Evolutionary conservation across 345 rosid genomes (phyloP), one percentile per base, ranked within the genome.

Genomic region (Moricandia moricandioides): DNA sequence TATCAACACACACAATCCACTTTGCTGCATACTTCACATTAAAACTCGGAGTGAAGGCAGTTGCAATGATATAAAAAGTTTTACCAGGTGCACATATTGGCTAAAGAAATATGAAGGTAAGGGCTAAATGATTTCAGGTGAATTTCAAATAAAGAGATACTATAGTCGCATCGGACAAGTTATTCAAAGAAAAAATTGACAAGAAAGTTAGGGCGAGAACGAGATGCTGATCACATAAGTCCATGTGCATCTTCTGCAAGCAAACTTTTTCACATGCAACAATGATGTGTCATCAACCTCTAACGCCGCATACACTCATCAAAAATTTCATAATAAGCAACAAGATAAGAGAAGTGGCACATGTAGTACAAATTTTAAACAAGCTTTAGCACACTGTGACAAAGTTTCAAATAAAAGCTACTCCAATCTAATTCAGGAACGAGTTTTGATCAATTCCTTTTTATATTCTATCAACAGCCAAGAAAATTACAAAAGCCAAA

Each of bases 321-420:
- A n/a, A n/a, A n/a, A n/a, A n/a, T n/a, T n/a, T n/a, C n/a, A n/a
- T n/a, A n/a, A n/a, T n/a, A n/a, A n/a, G n/a, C n/a, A n/a, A n/a
- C n/a, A 0, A 75, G 52, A 59, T 24, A 24, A 14, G 3, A 58
- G 72, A 66, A 4, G 21, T 59, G 11, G 35, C 9, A 60, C 3
- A 30, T 9, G 31, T 59, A 67, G 52, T n/a, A 45, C 66, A 74
- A 57, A 7, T 34, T 66, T 54, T 26, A 64, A 27, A 73, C 57
- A 73, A 29, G 31, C 64, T 64, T 37, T 73, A 57, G 59, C 72
- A 74, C 60, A 67, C 61, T 24, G 2, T 31, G 49, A n/a, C 17
- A 33, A 18, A 45, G 13, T 56, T 56, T 57, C 40, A 59, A 6
- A 62, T 39, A 29, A 47, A n/a, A 18, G 16, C 27, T 18, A 39